Percentiles rank a stretch among this genome's conserved stretches.
Evolutionary conservation across 148 eudicot species (phyloP).

Genomic region (Rhododendron williamsianum): DNA sequence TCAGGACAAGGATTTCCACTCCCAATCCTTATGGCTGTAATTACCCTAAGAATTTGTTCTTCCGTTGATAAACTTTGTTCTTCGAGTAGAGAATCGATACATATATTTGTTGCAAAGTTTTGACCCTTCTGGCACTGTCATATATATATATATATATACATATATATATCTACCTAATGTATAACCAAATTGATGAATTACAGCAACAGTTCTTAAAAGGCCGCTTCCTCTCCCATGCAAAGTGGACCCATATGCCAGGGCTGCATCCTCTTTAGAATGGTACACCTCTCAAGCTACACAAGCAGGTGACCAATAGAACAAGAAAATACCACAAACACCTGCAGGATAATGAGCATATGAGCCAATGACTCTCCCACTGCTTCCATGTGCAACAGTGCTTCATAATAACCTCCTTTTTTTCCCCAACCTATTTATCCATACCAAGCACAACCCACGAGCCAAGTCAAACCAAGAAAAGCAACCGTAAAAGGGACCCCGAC

Average conservation of each 20-base stretch:
- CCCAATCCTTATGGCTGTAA: not conserved
- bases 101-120: not conserved
- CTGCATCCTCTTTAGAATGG: not conserved
- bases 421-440: not conserved
- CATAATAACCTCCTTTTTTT: not conserved
- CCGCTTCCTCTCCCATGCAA: not conserved
- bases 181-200: not conserved
- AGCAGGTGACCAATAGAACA: not conserved
- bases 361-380: not conserved
- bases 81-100: not conserved
- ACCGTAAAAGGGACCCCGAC: not conserved
- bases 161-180: not conserved
- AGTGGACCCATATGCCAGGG: not conserved
- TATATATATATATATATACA: not conserved
- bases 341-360: not conserved
- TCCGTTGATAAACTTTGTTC: not conserved
- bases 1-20: not conserved
- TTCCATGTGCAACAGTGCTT: not conserved
- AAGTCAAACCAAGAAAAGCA: constrained; percentile 3
- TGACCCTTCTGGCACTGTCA: not conserved
- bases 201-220: not conserved
- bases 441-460: not conserved
- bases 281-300: not conserved
- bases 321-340: not conserved
- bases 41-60: not conserved